Evolutionary conservation across 2,329 filamentous ascomycete genomes (phyloP), one percentile per base, ranked within the genome.

Genomic region (Rhexocercosporidium sp.): DNA sequence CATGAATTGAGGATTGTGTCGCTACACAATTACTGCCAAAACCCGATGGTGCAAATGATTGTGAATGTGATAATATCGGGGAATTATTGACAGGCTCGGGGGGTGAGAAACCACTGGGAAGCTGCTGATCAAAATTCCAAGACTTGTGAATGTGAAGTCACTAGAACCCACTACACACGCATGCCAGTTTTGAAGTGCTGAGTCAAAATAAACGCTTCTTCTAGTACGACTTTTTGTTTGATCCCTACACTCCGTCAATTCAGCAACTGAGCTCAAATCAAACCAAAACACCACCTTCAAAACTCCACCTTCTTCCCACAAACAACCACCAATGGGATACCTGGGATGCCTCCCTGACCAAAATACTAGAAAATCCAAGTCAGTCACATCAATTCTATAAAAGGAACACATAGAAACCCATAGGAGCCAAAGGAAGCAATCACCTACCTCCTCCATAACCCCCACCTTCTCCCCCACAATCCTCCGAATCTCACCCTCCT

Each of bases 221-320:
- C 44, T 20, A n/a, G n/a, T n/a, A n/a, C n/a, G n/a, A n/a, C n/a
- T n/a, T n/a, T n/a, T n/a, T n/a, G n/a, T n/a, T n/a, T 7, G 44
- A 11, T 20, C 3, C 8, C 18, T 5, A 47, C n/a, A 22, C 8
- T 2, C 12, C n/a, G 12, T 6, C 8, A 20, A 44, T n/a, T 11
- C 9, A 20, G 8, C 16, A 47, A 3, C 22, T n/a, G 8, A 47
- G 2, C 6, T 22, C 2, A 3, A n/a, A 8, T 4, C 4, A 5
- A 47, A 9, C 9, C 1, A 9, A 14, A 16, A 12, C 4, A 9
- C 34, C 12, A 12, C 20, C 54, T 41, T 20, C 25, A 57, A 20
- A 57, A 57, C 20, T 57, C 54, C 54, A 57, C 41, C 34, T 27
- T 41, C 54, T 57, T 57, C 31, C 54, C 54, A 16, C 54, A 57